Evolutionary conservation across 192 early-diverging fungal genomes (phyloP), one percentile per base, ranked within the genome.

Genomic region (Phlyctochytrium bullatum): DNA sequence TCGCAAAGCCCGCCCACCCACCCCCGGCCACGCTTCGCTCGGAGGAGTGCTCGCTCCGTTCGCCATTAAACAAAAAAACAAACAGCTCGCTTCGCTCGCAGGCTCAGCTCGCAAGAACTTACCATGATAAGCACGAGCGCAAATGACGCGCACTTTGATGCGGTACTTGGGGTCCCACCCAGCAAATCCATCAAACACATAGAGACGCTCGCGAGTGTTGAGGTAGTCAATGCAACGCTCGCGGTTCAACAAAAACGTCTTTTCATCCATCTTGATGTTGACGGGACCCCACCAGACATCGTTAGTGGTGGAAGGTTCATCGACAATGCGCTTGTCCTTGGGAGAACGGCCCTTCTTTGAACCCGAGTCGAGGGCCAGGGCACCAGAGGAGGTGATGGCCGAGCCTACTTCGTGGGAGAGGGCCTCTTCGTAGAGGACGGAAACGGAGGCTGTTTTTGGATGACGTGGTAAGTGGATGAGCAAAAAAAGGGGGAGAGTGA

Each of bases 121-220:
- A 67, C 59, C 84, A 72, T 97, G 93, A 80, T 97, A 95, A 34
- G 95, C 93, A 65, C 92, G 89, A 35, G 92, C 88, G 68, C 91
- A 92, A 61, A 97, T 89, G 23, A 94, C 84, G 60, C 95, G 92
- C 51, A 97, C 89, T 85, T 97, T 97, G 79, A 94, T 91, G 70
- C 93, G 89, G 86, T 95, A 90, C 82, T 93, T 92, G 72, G 92
- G 89, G 75, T 97, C 95, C 95, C 95, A 97, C 28, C 95, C 95
- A 61, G 95, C 95, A 63, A 78, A 97, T 23, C 92, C 95, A 76
- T 97, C 95, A 79, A 97, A 91, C 65, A 97, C 93, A 70, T 92
- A 94, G 34, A 95, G 85, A 59, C 90, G 89, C 34, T 87, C 85
- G 65, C 92, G 89, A 51, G 93, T 93, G 83, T 97, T 97, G 64